Evolutionary conservation across 176 grass and related monocot species (phyloP).

Genomic region (Puya raimondii): DNA sequence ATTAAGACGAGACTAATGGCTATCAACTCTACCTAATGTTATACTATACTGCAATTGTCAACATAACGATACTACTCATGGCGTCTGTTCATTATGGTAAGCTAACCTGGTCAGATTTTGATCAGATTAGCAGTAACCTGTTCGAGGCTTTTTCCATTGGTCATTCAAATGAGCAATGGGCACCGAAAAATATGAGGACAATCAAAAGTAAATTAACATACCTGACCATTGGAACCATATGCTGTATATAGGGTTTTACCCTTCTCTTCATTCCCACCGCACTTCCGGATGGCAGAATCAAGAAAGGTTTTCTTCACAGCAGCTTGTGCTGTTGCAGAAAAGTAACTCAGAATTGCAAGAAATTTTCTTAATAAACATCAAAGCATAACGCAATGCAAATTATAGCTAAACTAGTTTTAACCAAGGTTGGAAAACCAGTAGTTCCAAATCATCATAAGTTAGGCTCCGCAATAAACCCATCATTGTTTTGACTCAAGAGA

Average conservation of each 20-base stretch:
- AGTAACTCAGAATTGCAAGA: background rate
- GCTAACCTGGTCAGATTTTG: no score
- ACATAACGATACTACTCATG: no score
- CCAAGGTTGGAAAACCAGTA: background rate
- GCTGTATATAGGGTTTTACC: constrained; percentile 70
- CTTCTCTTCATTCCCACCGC: constrained; percentile 88
- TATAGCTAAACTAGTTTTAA: background rate
- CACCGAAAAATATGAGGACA: no score
- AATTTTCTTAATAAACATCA: background rate
- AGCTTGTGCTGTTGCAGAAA: constrained; percentile 62
- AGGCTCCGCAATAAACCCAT: background rate
- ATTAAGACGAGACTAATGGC: no score
- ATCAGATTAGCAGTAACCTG: no score
- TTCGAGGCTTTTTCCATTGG: no score
- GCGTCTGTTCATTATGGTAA: no score
- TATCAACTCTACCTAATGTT: no score
- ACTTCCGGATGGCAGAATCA: constrained; percentile 74
- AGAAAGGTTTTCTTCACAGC: constrained; percentile 83
- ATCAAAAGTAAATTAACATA: constrained; percentile 7
- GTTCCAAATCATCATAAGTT: background rate
- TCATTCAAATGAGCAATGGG: no score
- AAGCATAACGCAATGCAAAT: background rate
- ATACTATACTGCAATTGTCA: no score
- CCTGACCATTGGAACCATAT: constrained; percentile 97
- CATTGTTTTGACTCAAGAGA: background rate